These are phyloP conservation scores for Boletellus ananiceps DNA, from an alignment of 768 basidiomycete species.

Conservation along the genomic window DNA sequence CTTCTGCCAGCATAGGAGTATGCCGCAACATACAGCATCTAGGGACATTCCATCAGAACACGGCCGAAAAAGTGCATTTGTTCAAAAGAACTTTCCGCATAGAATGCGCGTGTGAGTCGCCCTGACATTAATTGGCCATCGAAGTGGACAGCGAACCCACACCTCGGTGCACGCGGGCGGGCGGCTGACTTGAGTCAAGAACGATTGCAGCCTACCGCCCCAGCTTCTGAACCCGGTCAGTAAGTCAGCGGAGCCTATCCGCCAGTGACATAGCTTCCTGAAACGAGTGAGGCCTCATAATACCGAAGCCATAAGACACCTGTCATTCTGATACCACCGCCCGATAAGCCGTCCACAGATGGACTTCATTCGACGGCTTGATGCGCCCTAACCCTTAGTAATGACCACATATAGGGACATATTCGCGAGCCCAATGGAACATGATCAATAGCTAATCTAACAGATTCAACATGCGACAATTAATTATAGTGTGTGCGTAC, in stretches of 20 bases:
- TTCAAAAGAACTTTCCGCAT: constrained; percentile 13
- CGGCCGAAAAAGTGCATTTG: constrained; percentile 1
- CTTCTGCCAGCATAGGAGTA: background rate
- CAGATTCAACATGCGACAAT: constrained; percentile 3
- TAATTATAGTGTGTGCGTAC: background rate
- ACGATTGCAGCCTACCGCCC: no score
- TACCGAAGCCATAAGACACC: background rate
- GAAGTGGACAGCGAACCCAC: no score
- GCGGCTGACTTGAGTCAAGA: no score
- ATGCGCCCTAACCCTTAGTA: no score
- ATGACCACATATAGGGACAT: background rate
- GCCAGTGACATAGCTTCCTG: background rate
- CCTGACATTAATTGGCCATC: no score
- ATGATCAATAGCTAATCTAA: background rate
- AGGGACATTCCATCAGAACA: constrained; percentile 15
- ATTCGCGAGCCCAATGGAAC: background rate
- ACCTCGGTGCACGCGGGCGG: no score
- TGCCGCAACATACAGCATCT: background rate
- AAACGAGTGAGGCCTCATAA: background rate
- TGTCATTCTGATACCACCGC: background rate
- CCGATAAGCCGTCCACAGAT: no score
- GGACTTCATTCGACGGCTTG: no score
- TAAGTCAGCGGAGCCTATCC: background rate
- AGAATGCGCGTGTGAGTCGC: constrained; percentile 9
- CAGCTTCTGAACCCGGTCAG: background rate